Evolutionary conservation across 2,329 filamentous ascomycete species (phyloP), one percentile per base, ranked within the genome.

Genomic region (Pseudocercospora cruenta): DNA sequence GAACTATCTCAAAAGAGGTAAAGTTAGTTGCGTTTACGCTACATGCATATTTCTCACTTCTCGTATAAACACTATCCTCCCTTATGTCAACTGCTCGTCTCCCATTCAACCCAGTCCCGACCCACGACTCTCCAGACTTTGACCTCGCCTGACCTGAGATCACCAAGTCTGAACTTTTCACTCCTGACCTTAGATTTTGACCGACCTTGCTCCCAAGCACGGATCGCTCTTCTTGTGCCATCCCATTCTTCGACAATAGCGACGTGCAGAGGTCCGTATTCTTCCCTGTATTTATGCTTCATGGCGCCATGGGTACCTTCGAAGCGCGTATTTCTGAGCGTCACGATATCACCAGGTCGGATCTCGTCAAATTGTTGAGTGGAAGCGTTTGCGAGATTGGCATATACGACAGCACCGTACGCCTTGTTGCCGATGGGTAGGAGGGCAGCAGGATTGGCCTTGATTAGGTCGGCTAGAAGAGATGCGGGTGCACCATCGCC

Each of bases 61-160:
- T 26, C 60, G 43, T 57, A 63, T 61, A 57, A 61, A 57, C 60
- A 47, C 36, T 22, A 36, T 26, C 24, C 36, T 22, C 8, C 9
- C n/a, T n/a, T 36, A 19, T 61, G 28, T 62, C 39, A 69, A 9
- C 45, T 58, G n/a, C 59, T 57, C 14, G 64, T 66, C 64, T 89
- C 90, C 95, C 94, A 98, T 24, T 94, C 93, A 60, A 98, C 89
- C 93, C 94, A 99, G 76, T 87, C 90, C 74, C 92, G 87, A 45
- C 92, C 91, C 88, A 98, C 96, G 54, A 97, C 91, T 64, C 95
- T 88, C 95, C 95, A 99, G 67, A 99, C 93, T 83, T 95, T 94
- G 73, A 97, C 94, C 82, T 99, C 95, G 19, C 95, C 95, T 79
- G 91, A 94, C 76, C 92, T 87, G 78, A 99, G 77, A 81, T 99